Base-by-base conservation (phyloP, 148 eudicot species). In the Spergularia marina region DNA sequence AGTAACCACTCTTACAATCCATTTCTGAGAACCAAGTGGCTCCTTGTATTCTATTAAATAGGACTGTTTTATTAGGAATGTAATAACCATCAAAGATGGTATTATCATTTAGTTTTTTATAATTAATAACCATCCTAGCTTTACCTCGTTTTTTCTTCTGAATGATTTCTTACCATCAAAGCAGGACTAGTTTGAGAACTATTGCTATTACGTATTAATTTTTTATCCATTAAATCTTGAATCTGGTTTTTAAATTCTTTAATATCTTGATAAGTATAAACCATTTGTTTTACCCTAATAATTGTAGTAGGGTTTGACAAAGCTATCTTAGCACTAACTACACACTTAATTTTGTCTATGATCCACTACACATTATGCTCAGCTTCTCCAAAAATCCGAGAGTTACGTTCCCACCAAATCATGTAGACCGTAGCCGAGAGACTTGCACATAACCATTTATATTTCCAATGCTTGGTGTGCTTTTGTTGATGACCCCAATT, bases 1-100 rank as follows among this genome's bases (percentile, higher is more conserved):
- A 34, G 18, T 64, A 64, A 2, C 68, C 68, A 64, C 68, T 64
- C 18, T 64, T 64, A 13, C 47, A 64, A 64, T 64, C 49, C 68
- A 6, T 10, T 10, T 17, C 11, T 4, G 7, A 10, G 15, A 14
- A 14, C 60, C 18, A 20, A 56, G 16, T 6, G 4, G 60, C 7
- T 30, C 36, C 36, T 30, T 30, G 36, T 0, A 14, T 56, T 15
- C 18, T 56, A 56, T 56, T 56, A 15, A 56, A 56, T 56, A 56
- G 5, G 36, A 30, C 4, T 30, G 36, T 30, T 30, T 30, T 30
- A 30, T 30, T 30, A 30, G 36, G 36, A 30, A 56, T 14, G 16
- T 17, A 14, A 14, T 56, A 14, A 14, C 17, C 18, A 56, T 30
- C 18, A 20, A 15, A 56, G 15, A 14, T 56, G 18, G 16, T 56